Evolutionary conservation across 768 basidiomycete species (phyloP).

Genomic region (Crepidotus variabilis): DNA sequence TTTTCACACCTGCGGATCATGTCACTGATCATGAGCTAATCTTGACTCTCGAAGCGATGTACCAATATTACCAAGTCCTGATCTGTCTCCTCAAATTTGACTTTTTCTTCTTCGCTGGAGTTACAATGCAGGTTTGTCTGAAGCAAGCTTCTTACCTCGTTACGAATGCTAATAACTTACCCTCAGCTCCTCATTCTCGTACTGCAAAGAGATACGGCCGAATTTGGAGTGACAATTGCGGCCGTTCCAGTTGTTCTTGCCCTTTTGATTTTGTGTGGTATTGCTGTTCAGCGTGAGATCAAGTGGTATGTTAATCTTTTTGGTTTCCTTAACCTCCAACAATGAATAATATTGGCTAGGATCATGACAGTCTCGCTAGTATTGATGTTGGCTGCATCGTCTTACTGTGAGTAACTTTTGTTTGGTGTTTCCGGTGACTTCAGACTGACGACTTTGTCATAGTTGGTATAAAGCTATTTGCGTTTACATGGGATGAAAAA

Average conservation of each 20-base stretch:
- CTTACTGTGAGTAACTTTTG: conserved; percentile 60
- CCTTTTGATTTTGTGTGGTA: conserved; percentile 59
- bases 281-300: conserved; percentile 77
- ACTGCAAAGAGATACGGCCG: conserved; percentile 55
- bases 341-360: conserved; percentile 29
- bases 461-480: conserved; percentile 34
- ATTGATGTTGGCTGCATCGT: conserved; percentile 74
- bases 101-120: conserved; percentile 84
- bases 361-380: conserved; percentile 69
- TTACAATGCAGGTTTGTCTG: conserved; percentile 73
- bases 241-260: conserved; percentile 78
- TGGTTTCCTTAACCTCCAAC: neutral
- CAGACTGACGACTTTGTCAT: neutral
- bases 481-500: conserved; percentile 1
- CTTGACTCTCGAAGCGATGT: conserved; percentile 59
- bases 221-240: conserved; percentile 79
- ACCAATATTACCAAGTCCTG: conserved; percentile 84
- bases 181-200: conserved; percentile 78
- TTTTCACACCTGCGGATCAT: neutral
- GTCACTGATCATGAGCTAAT: neutral
- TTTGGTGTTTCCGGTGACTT: neutral
- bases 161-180: neutral
- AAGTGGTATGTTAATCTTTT: conserved; percentile 53
- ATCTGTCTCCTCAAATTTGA: conserved; percentile 88
- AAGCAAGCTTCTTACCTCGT: neutral